Base-by-base conservation (phyloP, 768 basidiomycete genomes). In the Termitomyces sp. region DNA sequence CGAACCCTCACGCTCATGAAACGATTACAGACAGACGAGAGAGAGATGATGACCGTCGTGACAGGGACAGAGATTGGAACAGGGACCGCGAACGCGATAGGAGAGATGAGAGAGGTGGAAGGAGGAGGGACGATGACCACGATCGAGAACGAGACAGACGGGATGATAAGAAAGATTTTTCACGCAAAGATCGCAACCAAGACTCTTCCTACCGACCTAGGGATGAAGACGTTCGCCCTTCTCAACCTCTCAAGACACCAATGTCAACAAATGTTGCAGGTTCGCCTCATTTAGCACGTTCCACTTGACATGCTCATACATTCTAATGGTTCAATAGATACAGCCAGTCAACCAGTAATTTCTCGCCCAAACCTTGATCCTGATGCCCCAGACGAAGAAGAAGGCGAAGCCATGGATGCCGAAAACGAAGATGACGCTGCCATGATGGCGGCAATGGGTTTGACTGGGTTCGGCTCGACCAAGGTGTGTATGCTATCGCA, bases 371-470 rank as follows among this genome's bases (percentile, higher is more conserved):
- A 73, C 58, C 69, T 73, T 55, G 77, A 81, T 59, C 69, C 74
- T 56, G 76, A 80, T 58, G 69, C 74, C 51, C 69, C 72, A 45
- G 73, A 72, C 36, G 74, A 75, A 63, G 77, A 75, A 63, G 77
- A 78, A 45, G 81, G 78, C 3, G 83, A 82, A 58, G 76, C 75
- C 35, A 76, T 76, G 65, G 85, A 86, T 58, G 81, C 75, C 24
- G 76, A 73, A 30, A 81, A 79, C 57, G 86, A 83, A 14, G 90
- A 89, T 42, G 89, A 90, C 24, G 81, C 82, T 48, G 86, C 83
- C 54, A 92, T 97, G 86, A 90, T 89, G 82, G 83, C 87, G 38
- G 80, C 84, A 78, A 96, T 98, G 92, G 95, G 96, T 43, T 73
- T 98, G 65, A 66, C 72, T 47, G 91, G 92, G 10, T 98, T 98